Evolutionary conservation across 176 grass and related monocot species (phyloP).

Genomic region (Cenchrus fungigraminus): DNA sequence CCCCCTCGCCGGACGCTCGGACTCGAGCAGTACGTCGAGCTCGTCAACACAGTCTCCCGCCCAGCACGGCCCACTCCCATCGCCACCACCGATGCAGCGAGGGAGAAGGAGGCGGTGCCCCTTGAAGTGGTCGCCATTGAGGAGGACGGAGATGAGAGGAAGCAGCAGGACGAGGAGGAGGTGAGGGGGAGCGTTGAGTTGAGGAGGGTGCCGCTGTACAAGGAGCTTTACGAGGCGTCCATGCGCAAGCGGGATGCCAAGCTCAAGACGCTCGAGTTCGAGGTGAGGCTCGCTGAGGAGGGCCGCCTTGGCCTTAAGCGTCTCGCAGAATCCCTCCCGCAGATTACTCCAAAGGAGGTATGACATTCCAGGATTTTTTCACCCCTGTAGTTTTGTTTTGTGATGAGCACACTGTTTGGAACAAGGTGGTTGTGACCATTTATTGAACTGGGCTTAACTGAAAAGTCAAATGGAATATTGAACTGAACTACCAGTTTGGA

Average conservation of each 20-base stretch:
- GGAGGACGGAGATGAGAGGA: constrained; percentile 39
- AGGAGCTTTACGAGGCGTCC: constrained; percentile 55
- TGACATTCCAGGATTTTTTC: background rate
- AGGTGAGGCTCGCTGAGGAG: constrained; percentile 54
- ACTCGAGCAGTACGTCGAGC: constrained; percentile 50
- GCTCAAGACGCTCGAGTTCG: constrained; percentile 51
- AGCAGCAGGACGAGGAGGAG: constrained; percentile 12
- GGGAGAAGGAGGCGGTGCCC: constrained; percentile 4
- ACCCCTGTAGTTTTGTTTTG: background rate
- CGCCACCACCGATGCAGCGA: constrained; percentile 10
- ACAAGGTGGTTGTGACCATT: background rate
- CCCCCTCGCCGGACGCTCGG: constrained; percentile 17
- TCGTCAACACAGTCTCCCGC: constrained; percentile 48
- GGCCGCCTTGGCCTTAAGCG: constrained; percentile 27
- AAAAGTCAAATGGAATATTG: background rate
- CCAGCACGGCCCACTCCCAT: background rate
- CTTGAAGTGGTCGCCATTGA: constrained; percentile 36
- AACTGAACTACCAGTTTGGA: background rate
- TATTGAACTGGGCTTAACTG: background rate
- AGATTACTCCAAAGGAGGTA: constrained; percentile 46
- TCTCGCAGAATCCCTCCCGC: background rate
- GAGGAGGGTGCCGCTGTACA: constrained; percentile 50
- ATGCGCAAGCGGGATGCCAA: constrained; percentile 46
- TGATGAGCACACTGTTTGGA: background rate
- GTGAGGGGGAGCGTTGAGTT: constrained; percentile 3